Evolutionary conservation across 306 rosid genomes (phyloP), one percentile per base, ranked within the genome.

Genomic region (Neltuma alba): DNA sequence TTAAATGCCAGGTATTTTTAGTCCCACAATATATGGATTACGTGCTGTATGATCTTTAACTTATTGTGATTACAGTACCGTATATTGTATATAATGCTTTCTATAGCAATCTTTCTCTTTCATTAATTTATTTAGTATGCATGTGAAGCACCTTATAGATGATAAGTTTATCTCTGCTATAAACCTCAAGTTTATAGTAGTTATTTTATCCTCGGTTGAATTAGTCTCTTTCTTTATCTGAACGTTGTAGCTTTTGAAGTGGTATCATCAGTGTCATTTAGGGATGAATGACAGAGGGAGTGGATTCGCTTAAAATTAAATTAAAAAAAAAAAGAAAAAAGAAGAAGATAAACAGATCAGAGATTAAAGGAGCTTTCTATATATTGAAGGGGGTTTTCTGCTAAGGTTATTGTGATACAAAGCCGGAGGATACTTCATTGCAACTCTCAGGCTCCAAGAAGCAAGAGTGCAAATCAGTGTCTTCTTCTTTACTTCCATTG

Each of bases 101-200:
- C 38, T 21, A 1, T 11, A 28, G 66, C 30, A 27, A 11, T 30
- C 12, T 54, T 8, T 54, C 30, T 54, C 30, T 54, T 21, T 23
- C 61, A 7, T 54, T 54, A 54, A 30, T n/a, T 20, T 54, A 12
- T 21, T 57, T 2, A 9, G 64, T 25, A 57, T 62, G 85, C 57
- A 61, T 76, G 77, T 41, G 64, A 76, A 74, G 44, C 79, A 41
- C 50, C 67, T 52, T 83, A 3, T 61, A 70, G 45, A 57, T 78
- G 60, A 58, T 63, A 63, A 44, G 57, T 75, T 72, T 23, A 50
- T 25, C n/a, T 37, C 25, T 54, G 8, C n/a, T 37, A 9, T 11
- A 57, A 57, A 57, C 6, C 34, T 57, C 64, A 58, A 58, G 65
- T 23, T 58, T 5, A 58, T 38, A 18, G 18, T 55, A 30, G 14